These are phyloP conservation scores for Micractinium conductrix DNA, from an alignment of 139 green algal genomes.

Conservation along the genomic window DNA sequence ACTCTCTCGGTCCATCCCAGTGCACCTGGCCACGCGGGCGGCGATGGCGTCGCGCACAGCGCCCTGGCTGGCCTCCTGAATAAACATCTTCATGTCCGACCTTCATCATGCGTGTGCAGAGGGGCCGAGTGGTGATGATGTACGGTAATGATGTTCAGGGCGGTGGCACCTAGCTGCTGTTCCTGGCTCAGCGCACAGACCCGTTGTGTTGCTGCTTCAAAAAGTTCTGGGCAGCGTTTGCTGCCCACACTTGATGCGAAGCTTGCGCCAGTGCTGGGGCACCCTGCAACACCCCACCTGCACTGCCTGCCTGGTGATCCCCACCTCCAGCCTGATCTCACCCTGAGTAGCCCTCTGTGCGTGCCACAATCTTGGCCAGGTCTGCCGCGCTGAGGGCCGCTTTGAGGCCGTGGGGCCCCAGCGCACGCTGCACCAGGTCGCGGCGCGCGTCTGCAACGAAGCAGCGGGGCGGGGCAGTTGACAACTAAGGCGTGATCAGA, in stretches of 20 bases:
- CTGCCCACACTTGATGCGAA: too few species aligned
- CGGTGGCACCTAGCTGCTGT: too few species aligned
- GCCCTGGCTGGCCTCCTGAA: conserved; percentile 93
- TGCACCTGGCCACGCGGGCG: not conserved
- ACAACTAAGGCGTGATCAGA: not conserved
- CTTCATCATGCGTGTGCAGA: conserved; percentile 30
- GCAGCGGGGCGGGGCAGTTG: not conserved
- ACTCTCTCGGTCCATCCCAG: too few species aligned
- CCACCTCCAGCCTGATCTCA: too few species aligned
- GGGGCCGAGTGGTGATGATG: not conserved
- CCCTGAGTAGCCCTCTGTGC: conserved; percentile 77
- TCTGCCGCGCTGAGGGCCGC: conserved; percentile 63
- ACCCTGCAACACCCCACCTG: too few species aligned
- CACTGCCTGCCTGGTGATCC: too few species aligned
- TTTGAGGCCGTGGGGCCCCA: conserved; percentile 33
- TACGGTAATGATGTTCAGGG: too few species aligned
- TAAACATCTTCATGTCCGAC: conserved; percentile 93
- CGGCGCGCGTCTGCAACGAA: conserved; percentile 2
- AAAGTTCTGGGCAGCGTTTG: too few species aligned
- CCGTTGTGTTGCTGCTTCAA: too few species aligned
- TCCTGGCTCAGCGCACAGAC: too few species aligned
- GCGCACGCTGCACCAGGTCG: conserved; percentile 34
- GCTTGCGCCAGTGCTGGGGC: too few species aligned
- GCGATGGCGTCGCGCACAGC: conserved; percentile 77
- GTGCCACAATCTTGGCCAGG: conserved; percentile 78